Conservation (phyloP, 192 early-diverging fungal species). For the Coemansia sp. region DNA sequence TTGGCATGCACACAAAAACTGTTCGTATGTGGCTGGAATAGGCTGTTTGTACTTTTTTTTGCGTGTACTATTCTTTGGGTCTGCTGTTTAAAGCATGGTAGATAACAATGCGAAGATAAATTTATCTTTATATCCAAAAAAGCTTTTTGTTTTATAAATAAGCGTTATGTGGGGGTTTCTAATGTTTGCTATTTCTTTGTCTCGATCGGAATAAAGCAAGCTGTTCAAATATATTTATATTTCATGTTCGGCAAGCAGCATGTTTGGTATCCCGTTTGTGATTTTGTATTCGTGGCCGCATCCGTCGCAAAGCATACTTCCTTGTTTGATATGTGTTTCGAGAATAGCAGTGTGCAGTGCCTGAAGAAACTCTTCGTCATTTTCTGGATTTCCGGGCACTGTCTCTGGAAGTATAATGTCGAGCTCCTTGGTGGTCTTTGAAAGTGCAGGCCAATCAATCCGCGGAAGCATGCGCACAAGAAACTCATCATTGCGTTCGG, state of each 20-base stretch:
- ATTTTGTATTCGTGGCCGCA: constrained; percentile 91
- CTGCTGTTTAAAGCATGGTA: not conserved
- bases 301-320: constrained; percentile 87
- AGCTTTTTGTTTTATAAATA: no score
- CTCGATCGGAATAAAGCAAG: not conserved
- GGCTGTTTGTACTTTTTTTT: not conserved
- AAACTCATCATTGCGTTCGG: constrained; percentile 87
- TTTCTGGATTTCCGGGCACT: constrained; percentile 27
- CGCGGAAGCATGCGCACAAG: constrained; percentile 77
- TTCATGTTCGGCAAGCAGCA: constrained; percentile 82
- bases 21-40: constrained; percentile 74
- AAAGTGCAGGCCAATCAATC: constrained; percentile 75
- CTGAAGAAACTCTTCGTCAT: constrained; percentile 60
- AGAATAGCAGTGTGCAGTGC: constrained; percentile 75
- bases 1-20: constrained; percentile 87
- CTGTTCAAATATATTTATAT: constrained; percentile 17
- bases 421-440: constrained; percentile 66
- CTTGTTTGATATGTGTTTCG: constrained; percentile 86
- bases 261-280: constrained; percentile 91
- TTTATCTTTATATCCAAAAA: not conserved
- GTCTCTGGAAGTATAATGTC: constrained; percentile 24
- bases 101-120: no score
- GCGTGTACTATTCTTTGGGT: not conserved
- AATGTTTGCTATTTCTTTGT: not conserved
- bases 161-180: no score